Evolutionary conservation across 192 early-diverging fungal species (phyloP).

Genomic region (Jimgerdemannia lactiflua): DNA sequence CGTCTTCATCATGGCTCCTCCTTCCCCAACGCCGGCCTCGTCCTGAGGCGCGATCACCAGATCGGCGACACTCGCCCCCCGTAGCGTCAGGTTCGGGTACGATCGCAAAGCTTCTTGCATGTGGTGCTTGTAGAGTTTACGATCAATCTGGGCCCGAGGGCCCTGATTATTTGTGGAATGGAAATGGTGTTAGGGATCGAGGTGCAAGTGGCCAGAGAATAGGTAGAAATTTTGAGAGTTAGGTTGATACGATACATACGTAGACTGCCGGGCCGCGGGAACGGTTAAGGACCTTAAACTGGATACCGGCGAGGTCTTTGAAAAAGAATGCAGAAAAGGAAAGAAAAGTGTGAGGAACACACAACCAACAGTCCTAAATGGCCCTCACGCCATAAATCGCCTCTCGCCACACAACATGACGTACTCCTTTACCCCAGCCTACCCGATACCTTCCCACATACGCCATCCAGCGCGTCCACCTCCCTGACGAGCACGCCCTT

Average conservation of each 20-base stretch:
- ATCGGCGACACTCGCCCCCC: conserved; percentile 69
- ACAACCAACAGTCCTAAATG: background rate
- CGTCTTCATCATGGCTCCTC: conserved; percentile 29
- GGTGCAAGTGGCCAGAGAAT: background rate
- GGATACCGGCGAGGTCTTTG: conserved; percentile 70
- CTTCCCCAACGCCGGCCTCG: background rate
- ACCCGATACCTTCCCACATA: conserved; percentile 74
- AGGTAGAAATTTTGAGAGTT: background rate
- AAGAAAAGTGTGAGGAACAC: background rate
- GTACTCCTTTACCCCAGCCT: background rate
- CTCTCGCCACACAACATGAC: too few species aligned
- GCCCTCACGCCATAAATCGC: too few species aligned
- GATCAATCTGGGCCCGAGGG: conserved; percentile 80
- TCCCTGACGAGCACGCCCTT: conserved; percentile 81
- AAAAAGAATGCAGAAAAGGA: background rate
- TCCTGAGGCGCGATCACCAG: conserved; percentile 50
- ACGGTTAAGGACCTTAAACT: conserved; percentile 78
- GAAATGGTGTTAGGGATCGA: background rate
- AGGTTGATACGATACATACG: conserved; percentile 20
- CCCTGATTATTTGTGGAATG: conserved; percentile 33
- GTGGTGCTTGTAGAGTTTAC: conserved; percentile 71
- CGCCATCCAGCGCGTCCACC: conserved; percentile 79
- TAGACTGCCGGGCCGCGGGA: conserved; percentile 83
- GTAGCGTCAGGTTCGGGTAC: conserved; percentile 69
- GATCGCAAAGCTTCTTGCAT: conserved; percentile 61